A percentile compares a stretch with the other conserved stretches of the same genome.
phyloP scores from a whole-genome alignment of 2,329 filamentous ascomycete species.

The Cytospora piceae region DNA sequence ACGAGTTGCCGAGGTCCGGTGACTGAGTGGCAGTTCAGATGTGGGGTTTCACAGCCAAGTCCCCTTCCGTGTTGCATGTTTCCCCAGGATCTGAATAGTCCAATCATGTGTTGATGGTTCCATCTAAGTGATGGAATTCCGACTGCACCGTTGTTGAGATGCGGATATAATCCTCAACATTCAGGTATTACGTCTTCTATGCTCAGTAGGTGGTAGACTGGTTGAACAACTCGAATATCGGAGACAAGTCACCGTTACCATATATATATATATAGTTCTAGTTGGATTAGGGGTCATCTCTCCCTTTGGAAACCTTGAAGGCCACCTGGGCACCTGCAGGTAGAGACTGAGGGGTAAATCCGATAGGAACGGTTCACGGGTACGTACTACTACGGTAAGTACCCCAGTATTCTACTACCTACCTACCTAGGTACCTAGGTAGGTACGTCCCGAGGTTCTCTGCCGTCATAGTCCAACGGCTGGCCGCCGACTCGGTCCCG shows the following conservation, averaged over 20 bases:
- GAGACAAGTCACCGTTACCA: no score
- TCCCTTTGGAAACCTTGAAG: no score
- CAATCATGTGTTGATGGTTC: slow-evolving; percentile 1
- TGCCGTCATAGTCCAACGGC: neutral
- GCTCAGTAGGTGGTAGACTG: no score
- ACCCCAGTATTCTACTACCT: neutral
- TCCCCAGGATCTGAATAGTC: slow-evolving; percentile 6
- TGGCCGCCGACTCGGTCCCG: neutral
- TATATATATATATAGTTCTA: no score
- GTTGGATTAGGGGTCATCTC: no score
- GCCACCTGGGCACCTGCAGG: no score
- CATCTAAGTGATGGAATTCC: neutral
- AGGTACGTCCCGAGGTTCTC: neutral
- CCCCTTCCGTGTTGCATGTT: neutral
- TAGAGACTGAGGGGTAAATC: no score
- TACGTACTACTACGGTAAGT: neutral
- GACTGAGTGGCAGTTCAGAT: slow-evolving; percentile 16
- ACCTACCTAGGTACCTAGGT: slow-evolving; percentile 4
- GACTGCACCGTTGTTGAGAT: no score
- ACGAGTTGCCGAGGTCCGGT: slow-evolving; percentile 28
- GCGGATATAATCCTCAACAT: no score
- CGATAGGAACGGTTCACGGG: no score
- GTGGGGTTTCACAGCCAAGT: slow-evolving; percentile 22
- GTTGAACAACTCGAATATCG: no score
- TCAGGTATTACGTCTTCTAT: no score